phyloP scores from a whole-genome alignment of 495 filamentous ascomycete species.

The Friedmanniomyces endolithicus region DNA sequence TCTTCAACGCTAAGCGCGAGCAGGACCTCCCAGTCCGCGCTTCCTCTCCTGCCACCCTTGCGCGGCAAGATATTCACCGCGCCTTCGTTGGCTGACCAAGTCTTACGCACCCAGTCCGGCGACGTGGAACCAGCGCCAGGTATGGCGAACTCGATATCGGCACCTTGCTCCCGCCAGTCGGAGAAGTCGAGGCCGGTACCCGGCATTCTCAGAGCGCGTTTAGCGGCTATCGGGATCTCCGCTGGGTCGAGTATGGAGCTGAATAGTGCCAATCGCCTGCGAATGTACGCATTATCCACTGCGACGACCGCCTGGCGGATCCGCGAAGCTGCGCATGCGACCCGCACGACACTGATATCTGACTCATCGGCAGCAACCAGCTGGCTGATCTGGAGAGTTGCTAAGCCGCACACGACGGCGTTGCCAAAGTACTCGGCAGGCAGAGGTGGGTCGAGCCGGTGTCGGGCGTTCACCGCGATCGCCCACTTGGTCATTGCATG shows the following conservation, averaged over 20 bases:
- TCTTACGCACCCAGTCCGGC: neutral
- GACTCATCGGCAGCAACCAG: neutral
- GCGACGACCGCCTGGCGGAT: neutral
- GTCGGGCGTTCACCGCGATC: slow-evolving; percentile 2
- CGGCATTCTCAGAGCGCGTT: neutral
- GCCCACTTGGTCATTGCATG: neutral
- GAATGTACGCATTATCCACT: neutral
- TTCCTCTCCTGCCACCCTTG: neutral
- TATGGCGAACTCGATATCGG: slow-evolving; percentile 2
- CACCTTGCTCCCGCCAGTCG: slow-evolving; percentile 2
- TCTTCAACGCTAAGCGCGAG: slow-evolving; percentile 2
- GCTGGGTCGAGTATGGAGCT: neutral
- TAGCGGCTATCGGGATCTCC: neutral
- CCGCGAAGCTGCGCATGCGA: neutral
- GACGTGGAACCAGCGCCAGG: neutral
- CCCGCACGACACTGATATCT: neutral
- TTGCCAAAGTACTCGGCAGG: slow-evolving; percentile 5
- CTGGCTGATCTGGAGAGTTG: neutral
- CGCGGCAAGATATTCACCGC: slow-evolving; percentile 4
- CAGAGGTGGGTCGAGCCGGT: neutral
- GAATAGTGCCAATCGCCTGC: neutral
- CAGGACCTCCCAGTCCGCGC: slow-evolving; percentile 1
- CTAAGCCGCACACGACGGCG: neutral
- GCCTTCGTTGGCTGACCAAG: slow-evolving; percentile 5
- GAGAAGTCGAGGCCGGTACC: slow-evolving; percentile 2